Base-by-base conservation (phyloP, 352 stramenopile species). In the Pilasporangium apinafurcum region DNA sequence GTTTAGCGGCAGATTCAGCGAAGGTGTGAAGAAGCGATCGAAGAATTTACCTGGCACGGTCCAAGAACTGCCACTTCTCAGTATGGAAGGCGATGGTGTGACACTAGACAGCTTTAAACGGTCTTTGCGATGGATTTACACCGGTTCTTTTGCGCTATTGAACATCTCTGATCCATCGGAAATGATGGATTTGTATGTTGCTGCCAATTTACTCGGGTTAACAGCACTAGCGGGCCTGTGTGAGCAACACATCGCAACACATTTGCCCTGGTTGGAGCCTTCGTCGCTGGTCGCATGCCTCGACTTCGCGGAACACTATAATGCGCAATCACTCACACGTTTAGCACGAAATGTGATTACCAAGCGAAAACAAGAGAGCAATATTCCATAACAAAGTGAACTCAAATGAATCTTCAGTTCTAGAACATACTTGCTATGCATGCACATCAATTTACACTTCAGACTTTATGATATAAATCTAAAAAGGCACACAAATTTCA, bases 1-100 rank as follows among this genome's bases (percentile, higher is more conserved):
- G 76, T 86, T 92, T 38, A 72, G 72, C 4, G 79, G 76, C n/a
- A 69, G 79, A 12, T 92, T 92, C 35, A 79, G 73, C 29, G 76
- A 92, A 68, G 74, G 69, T 14, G 54, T 57, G 8, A 42, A 41
- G 4, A 39, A 45, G 5, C 44, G 36, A 12, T 44, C 56, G 31
- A 38, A 32, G 8, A 17, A 31, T 0, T 34, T 35, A 12, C 22
- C 24, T 12, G 44, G 24, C 5, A 41, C 21, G 2, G 16, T 73
- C 14, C 76, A 82, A 29, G 67, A 78, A 35, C 78, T 89, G 18
- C 56, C 65, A 37, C 57, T 89, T 24, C 56, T 82, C 34, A 79
- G 78, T 44, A 86, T 89, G 76, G 73, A 78, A 20, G 65, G 66
- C 22, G 76, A 89, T 22, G 76, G 76, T 1, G 75, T 89, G 24